Percentiles rank a stretch among this genome's conserved stretches.
Conservation (phyloP, 495 filamentous ascomycete genomes). For the Lichina pygmaea region DNA sequence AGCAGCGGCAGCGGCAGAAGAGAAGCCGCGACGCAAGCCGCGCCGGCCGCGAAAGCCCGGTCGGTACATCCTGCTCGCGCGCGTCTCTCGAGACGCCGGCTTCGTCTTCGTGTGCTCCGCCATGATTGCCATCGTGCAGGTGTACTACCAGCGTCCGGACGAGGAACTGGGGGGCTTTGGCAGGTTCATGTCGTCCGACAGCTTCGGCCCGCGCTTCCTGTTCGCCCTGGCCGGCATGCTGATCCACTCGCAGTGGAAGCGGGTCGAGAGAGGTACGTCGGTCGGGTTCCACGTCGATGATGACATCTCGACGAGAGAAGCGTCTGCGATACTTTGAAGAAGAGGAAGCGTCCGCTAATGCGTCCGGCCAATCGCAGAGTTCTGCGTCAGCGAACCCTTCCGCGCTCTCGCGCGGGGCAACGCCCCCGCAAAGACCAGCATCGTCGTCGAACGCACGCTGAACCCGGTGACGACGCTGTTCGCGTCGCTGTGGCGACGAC, state of each 20-base stretch:
- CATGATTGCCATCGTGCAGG: not conserved
- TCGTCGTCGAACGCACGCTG: not conserved
- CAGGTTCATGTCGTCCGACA: conserved; percentile 5
- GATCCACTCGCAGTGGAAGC: conserved; percentile 6
- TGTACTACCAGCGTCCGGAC: not conserved
- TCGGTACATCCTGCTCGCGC: too few species aligned
- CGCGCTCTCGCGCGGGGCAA: not conserved
- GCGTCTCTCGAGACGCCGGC: not conserved
- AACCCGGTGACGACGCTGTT: not conserved
- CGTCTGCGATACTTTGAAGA: not conserved
- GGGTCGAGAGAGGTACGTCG: conserved; percentile 4
- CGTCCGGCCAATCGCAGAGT: not conserved
- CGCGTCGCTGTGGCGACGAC: conserved; percentile 1
- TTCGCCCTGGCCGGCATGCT: conserved; percentile 4
- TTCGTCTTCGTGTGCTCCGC: not conserved
- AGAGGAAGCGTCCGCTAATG: not conserved
- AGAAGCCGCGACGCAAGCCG: not conserved
- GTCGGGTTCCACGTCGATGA: too few species aligned
- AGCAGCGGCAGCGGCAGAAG: not conserved
- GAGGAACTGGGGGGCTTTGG: conserved; percentile 4
- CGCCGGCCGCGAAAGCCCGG: not conserved
- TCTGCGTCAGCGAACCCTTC: not conserved
- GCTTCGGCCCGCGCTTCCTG: conserved; percentile 7
- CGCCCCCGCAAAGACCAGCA: not conserved
- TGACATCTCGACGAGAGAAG: not conserved